A percentile compares a stretch with the other conserved stretches of the same genome.
These are phyloP conservation scores for Plasmodium knowlesi DNA, from an alignment of 169 alveolate species.

Conservation along the genomic window DNA sequence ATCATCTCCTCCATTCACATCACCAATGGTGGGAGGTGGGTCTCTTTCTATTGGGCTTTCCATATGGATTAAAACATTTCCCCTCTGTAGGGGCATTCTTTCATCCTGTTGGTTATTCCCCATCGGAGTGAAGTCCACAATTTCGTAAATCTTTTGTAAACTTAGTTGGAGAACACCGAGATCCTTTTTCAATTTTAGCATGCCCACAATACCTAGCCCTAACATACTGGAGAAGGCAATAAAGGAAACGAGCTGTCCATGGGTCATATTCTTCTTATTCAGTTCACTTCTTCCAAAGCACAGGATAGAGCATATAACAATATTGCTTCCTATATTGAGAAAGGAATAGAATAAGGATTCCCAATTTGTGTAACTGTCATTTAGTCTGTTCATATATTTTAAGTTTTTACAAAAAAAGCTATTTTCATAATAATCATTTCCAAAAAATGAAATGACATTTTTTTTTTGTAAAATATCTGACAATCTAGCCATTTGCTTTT, in stretches of 20 bases:
- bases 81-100: not conserved
- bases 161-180: conserved; percentile 25
- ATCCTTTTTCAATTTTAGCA: conserved; percentile 50
- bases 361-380: conserved; percentile 31
- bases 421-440: conserved; percentile 59
- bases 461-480: conserved; percentile 64
- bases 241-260: conserved; percentile 57
- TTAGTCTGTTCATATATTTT: not conserved
- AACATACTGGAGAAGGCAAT: conserved; percentile 54
- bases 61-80: not conserved
- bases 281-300: conserved; percentile 60
- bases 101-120: too few species aligned
- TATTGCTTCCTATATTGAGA: conserved; percentile 50
- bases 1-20: not conserved
- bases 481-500: conserved; percentile 72
- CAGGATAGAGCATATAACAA: conserved; percentile 54
- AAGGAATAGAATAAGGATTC: conserved; percentile 62
- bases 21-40: not conserved
- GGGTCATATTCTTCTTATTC: conserved; percentile 20
- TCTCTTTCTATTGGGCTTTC: not conserved
- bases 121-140: conserved; percentile 21
- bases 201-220: conserved; percentile 49
- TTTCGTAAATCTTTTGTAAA: conserved; percentile 47
- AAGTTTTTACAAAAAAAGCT: conserved; percentile 24
- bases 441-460: conserved; percentile 54